Base-by-base conservation (phyloP, 805 yeast genomes). In the Lipomyces mesembrius region DNA sequence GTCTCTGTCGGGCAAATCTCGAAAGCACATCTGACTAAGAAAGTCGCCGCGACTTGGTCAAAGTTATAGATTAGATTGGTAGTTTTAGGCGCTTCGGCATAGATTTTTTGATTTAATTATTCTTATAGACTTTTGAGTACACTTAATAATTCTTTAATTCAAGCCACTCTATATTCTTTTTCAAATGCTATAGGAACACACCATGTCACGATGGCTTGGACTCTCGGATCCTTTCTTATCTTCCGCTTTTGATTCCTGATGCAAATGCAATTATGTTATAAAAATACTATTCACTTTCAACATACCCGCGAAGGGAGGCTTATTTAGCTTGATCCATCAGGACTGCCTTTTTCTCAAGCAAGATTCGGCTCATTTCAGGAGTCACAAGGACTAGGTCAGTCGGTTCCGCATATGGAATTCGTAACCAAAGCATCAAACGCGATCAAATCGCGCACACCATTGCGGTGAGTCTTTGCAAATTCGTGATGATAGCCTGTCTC, bases 1-100 rank as follows among this genome's bases (percentile, higher is more conserved):
- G 12, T 59, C 4, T 6, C 46, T 11, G 65, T 64, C 8, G 20
- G 17, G 8, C 61, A 69, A 11, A 69, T 69, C 25, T 17, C 63
- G 22, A 65, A 51, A 29, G 64, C 56, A 1, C 61, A 64, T 43
- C 57, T 67, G 17, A 46, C 67, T 1, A 55, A 52, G 14, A 27
- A 55, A 17, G 43, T 12, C 17, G 14, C 20, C 11, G 51, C 58
- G 2, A 49, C 55, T 29, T 60, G 51, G 55, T 25, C 63, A 12
- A 52, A 35, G 52, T 53, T 60, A 20, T 60, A 35, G 35, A 60
- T 7, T 17, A 9, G 1, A 35, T 35, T 35, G 39, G 12, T 35
- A 35, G 12, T n/a, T 12, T 35, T n/a, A 29, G 25, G n/a, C 43
- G 12, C 9, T 6, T 22, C n/a, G 7, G 27, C 27, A 20, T 58